Evolutionary conservation across 2,329 filamentous ascomycete species (phyloP), one percentile per base, ranked within the genome.

Genomic region (Periconia sp.): DNA sequence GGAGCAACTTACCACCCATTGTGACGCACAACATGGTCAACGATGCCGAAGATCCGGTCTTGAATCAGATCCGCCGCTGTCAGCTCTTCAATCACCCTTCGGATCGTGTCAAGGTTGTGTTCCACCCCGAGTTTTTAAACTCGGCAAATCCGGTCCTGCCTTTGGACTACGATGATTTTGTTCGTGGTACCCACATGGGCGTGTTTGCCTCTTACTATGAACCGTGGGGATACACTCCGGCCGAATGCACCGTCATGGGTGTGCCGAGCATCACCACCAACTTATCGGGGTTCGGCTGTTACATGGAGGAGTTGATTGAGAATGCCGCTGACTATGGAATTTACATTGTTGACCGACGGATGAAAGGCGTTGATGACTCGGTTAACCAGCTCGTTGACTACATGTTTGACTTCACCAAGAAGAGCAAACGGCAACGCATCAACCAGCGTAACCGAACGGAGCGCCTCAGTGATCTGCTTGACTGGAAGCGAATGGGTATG

Each of bases 401-500:
- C 79, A 97, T 99, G 93, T 94, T 87, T 71, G 91, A 97, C 45
- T 99, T 97, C 72, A 89, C 89, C 57, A 84, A 83, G 71, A 99
- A 99, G 85, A 96, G 90, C 75, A 89, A 92, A 53, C 87, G 94
- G 56, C 94, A 99, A 76, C 90, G 94, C 47, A 99, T 99, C 82
- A 99, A 99, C 82, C 94, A 97, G 79, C 86, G 94, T 47, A 99
- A 99, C 77, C 86, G 94, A 50, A 99, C 94, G 0, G 94, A 99
- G 80, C 86, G 94, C 45, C 80, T 99, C 50, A 96, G 92, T 69
- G 94, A 99, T 72, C 81, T 99, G 55, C 82, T 99, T 41, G 94
- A 99, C 77, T 99, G 94, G 94, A 97, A 97, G 83, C 85, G 94
- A 47, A 99, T 99, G 94, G 94, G 94, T 19, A 88, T 97, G 87